phyloP scores from a whole-genome alignment of 495 filamentous ascomycete species.

The Aeminium ludgeri region DNA sequence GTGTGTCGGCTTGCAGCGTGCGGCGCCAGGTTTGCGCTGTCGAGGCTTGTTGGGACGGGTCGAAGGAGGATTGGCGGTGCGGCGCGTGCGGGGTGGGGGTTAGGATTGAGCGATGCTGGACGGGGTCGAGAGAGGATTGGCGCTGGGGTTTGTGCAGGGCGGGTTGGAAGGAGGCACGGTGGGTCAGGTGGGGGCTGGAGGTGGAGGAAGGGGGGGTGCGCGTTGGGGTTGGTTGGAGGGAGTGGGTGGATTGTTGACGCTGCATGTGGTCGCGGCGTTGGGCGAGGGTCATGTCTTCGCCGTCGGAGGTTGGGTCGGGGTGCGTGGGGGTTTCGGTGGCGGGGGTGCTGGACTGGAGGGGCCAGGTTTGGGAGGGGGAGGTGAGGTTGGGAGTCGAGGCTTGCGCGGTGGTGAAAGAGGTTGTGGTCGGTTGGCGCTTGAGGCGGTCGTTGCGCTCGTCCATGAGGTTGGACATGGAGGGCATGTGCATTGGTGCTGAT shows the following conservation, averaged over 20 bases:
- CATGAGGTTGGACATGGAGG: slow-evolving; percentile 35
- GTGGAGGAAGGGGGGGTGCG: slow-evolving; percentile 12
- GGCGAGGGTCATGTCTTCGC: slow-evolving; percentile 60
- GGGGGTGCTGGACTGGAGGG: slow-evolving; percentile 4
- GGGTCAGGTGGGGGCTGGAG: slow-evolving; percentile 17
- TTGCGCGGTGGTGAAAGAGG: slow-evolving; percentile 20
- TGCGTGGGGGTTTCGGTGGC: neutral
- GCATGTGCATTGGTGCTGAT: slow-evolving; percentile 14
- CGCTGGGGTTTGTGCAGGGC: too few species aligned
- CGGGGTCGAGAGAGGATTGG: too few species aligned
- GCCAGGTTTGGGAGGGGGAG: slow-evolving; percentile 3
- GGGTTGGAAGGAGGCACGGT: slow-evolving; percentile 9
- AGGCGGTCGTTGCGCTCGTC: slow-evolving; percentile 44
- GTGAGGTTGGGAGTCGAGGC: slow-evolving; percentile 17
- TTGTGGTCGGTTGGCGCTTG: slow-evolving; percentile 31
- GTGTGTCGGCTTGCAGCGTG: slow-evolving; percentile 51
- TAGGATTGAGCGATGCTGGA: too few species aligned
- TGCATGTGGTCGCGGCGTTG: slow-evolving; percentile 41
- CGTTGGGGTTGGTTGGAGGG: slow-evolving; percentile 8
- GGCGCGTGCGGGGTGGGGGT: slow-evolving; percentile 36
- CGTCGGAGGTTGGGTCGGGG: slow-evolving; percentile 20
- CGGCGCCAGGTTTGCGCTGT: slow-evolving; percentile 45
- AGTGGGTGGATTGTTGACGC: slow-evolving; percentile 15
- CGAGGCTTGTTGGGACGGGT: slow-evolving; percentile 20
- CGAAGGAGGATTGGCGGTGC: too few species aligned